Percentiles rank a stretch among this genome's conserved stretches.
These are phyloP conservation scores for Xylaria sp. DNA, from an alignment of 2,329 filamentous ascomycete genomes.

Conservation along the genomic window DNA sequence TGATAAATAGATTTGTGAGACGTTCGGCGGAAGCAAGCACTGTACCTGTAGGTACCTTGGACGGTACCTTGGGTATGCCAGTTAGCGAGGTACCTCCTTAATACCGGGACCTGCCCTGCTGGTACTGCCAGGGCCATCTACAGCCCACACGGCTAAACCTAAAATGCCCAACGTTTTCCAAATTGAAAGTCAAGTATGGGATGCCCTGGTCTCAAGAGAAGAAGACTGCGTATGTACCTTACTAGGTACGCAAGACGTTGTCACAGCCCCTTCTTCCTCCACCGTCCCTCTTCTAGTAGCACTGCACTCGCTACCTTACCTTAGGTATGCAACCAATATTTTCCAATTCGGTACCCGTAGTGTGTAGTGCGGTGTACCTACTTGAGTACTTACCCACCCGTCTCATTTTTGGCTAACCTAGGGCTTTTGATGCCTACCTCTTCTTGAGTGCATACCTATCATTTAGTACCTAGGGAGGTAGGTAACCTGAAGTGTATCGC, in stretches of 20 bases:
- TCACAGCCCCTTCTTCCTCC: constrained; percentile 20
- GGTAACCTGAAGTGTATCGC: no score
- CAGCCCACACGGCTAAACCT: constrained; percentile 28
- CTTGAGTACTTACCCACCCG: neutral
- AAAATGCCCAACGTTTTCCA: constrained; percentile 24
- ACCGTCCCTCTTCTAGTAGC: neutral
- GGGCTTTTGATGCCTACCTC: neutral
- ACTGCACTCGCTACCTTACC: neutral
- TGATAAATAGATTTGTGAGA: constrained; percentile 24
- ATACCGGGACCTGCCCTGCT: constrained; percentile 21
- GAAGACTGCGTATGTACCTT: no score
- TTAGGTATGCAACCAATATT: neutral
- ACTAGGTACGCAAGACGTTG: neutral
- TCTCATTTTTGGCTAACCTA: neutral
- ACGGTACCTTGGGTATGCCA: neutral
- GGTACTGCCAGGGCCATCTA: constrained; percentile 11
- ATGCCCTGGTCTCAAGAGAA: neutral
- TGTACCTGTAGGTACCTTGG: neutral
- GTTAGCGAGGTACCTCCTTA: constrained; percentile 25
- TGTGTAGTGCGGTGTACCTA: neutral
- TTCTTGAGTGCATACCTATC: neutral
- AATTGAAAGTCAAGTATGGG: constrained; percentile 22
- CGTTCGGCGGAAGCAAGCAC: neutral
- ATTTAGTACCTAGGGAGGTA: neutral
- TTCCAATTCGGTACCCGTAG: constrained; percentile 9